Conservation (phyloP, 2,329 filamentous ascomycete genomes). For the Calonectria fujianensis region DNA sequence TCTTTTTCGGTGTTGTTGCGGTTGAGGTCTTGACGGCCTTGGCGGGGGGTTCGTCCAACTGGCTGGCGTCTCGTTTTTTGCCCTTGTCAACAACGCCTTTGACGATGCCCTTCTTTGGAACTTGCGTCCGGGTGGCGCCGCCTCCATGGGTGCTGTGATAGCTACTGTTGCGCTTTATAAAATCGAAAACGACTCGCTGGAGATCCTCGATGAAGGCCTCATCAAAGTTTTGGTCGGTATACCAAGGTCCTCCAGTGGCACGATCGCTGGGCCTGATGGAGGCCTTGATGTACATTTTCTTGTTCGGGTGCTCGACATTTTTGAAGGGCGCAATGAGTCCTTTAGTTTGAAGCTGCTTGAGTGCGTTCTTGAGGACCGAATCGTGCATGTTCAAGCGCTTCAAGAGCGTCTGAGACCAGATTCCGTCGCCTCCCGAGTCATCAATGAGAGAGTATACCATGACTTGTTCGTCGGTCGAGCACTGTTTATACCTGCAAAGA, state of each 20-base stretch:
- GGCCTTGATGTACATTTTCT: conserved; percentile 97
- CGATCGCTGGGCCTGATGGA: conserved; percentile 90
- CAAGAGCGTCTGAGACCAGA: conserved; percentile 93
- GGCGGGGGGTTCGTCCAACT: conserved; percentile 59
- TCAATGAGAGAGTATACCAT: conserved; percentile 94
- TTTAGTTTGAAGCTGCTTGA: conserved; percentile 89
- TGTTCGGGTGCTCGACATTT: conserved; percentile 90
- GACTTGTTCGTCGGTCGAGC: conserved; percentile 82
- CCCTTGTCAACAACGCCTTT: conserved; percentile 68
- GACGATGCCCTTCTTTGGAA: conserved; percentile 74
- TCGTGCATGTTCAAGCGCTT: conserved; percentile 88
- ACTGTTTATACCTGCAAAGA: conserved; percentile 71
- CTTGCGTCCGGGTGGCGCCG: conserved; percentile 61
- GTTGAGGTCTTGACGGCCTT: conserved; percentile 54
- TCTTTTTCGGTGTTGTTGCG: conserved; percentile 54
- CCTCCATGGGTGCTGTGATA: conserved; percentile 69
- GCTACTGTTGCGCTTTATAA: conserved; percentile 83
- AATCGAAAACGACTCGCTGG: conserved; percentile 82
- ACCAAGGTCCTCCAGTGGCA: conserved; percentile 95
- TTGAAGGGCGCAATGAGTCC: conserved; percentile 92
- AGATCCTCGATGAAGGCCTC: conserved; percentile 89
- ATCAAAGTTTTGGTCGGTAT: conserved; percentile 92
- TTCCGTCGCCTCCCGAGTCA: conserved; percentile 86
- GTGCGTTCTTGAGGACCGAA: conserved; percentile 84
- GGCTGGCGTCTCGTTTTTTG: conserved; percentile 71